Conservation (phyloP, 2,329 filamentous ascomycete genomes). For the Drechslerella dactyloides region DNA sequence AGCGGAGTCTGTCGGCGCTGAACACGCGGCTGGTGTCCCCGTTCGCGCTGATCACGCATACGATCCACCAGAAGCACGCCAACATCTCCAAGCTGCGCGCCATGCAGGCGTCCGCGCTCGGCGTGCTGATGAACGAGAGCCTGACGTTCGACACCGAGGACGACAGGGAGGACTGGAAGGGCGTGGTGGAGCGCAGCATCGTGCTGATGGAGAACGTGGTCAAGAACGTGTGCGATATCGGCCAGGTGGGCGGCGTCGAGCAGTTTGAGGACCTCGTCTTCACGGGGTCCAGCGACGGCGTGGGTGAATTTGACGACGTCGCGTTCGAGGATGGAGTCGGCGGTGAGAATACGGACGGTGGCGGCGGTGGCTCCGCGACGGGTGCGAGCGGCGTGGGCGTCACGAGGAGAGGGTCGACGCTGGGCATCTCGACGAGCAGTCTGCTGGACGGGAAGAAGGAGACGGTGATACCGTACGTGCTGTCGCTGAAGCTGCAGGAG, state of each 20-base stretch:
- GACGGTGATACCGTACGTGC: constrained; percentile 52
- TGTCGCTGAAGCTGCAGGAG: constrained; percentile 71
- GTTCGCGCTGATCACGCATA: constrained; percentile 74
- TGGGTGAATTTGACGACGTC: constrained; percentile 70
- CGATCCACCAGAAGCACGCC: constrained; percentile 76
- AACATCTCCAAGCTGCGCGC: constrained; percentile 75
- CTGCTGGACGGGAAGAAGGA: constrained; percentile 57
- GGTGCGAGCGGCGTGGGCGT: constrained; percentile 65
- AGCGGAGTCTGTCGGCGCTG: constrained; percentile 74
- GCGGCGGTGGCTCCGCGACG: constrained; percentile 64
- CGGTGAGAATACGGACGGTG: constrained; percentile 56
- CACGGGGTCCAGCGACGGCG: constrained; percentile 59
- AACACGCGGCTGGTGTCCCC: constrained; percentile 76
- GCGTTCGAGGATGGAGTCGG: constrained; percentile 61
- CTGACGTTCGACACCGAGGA: constrained; percentile 71
- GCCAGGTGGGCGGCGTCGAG: constrained; percentile 58
- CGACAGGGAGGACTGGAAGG: constrained; percentile 70
- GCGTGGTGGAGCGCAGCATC: constrained; percentile 78
- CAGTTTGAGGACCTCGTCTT: constrained; percentile 66
- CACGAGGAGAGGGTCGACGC: constrained; percentile 63
- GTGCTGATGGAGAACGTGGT: constrained; percentile 86
- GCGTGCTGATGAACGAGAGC: constrained; percentile 85
- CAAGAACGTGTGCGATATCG: constrained; percentile 70
- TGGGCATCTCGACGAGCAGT: constrained; percentile 56
- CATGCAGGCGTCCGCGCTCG: constrained; percentile 83